Evolutionary conservation across 73 alveolate genomes (phyloP).

Genomic region (Durusdinium trenchii): DNA sequence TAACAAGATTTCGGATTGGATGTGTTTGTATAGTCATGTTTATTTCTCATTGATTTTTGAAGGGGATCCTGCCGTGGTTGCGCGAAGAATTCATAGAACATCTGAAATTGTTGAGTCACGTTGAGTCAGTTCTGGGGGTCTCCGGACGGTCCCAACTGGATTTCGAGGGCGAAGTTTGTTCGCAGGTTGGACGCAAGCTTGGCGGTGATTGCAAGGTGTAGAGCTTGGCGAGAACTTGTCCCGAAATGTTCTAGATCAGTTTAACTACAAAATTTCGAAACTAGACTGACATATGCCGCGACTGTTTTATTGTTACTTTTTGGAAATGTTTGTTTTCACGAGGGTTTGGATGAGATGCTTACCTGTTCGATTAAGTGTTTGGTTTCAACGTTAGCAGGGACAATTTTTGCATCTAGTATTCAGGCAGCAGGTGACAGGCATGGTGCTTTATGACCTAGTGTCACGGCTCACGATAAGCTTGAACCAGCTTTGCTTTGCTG

Average conservation of each 20-base stretch:
- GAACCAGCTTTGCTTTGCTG: background rate
- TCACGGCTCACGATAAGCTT: background rate
- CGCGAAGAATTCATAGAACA: background rate
- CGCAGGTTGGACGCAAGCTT: conserved; percentile 73
- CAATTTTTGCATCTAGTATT: background rate
- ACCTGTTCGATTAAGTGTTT: background rate
- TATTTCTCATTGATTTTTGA: background rate
- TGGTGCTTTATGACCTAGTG: background rate
- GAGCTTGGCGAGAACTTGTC: conserved; percentile 22
- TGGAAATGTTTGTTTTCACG: too few relatives aligned
- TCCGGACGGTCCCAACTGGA: background rate
- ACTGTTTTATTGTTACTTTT: background rate
- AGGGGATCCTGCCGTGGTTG: background rate
- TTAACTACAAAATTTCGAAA: too few relatives aligned
- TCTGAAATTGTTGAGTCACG: background rate
- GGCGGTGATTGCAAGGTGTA: conserved; percentile 74
- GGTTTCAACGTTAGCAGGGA: background rate
- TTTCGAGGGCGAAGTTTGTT: background rate
- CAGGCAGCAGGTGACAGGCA: background rate
- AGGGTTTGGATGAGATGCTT: too few relatives aligned
- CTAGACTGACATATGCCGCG: background rate
- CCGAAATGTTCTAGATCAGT: too few relatives aligned
- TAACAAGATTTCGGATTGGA: background rate
- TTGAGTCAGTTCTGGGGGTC: background rate
- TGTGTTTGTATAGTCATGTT: background rate